Conservation (phyloP, 2,329 filamentous ascomycete species). For the Grosmannia penicillata region DNA sequence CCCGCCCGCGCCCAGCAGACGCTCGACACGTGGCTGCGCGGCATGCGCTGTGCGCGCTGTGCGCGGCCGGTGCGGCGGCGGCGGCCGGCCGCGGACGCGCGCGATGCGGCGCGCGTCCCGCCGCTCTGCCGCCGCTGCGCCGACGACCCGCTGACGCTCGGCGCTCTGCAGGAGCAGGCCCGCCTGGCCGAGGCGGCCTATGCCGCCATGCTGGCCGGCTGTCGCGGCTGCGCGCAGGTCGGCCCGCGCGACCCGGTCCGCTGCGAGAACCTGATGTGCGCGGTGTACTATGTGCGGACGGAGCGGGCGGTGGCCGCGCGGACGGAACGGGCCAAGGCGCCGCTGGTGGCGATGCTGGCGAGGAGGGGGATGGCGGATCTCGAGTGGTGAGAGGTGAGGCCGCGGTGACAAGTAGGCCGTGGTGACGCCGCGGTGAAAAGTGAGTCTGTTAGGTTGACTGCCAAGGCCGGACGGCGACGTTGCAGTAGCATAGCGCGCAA, state of each 20-base stretch:
- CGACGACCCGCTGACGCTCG: constrained; percentile 43
- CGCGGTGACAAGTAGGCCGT: too few relatives aligned
- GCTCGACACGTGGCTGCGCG: constrained; percentile 86
- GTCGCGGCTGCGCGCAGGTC: constrained; percentile 64
- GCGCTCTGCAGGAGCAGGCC: constrained; percentile 48
- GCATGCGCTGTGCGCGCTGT: constrained; percentile 67
- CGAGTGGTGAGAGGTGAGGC: too few relatives aligned
- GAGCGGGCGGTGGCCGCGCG: constrained; percentile 40
- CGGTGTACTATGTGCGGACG: constrained; percentile 71
- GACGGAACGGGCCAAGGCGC: constrained; percentile 23
- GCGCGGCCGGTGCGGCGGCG: constrained; percentile 30
- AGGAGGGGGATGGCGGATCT: constrained; percentile 16
- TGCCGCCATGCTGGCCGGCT: constrained; percentile 53
- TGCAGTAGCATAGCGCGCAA: too few relatives aligned
- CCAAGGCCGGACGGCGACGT: too few relatives aligned
- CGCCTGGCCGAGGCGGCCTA: constrained; percentile 48
- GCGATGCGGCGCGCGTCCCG: constrained; percentile 14
- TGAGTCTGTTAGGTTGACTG: too few relatives aligned
- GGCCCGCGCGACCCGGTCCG: constrained; percentile 61
- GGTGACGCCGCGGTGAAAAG: too few relatives aligned
- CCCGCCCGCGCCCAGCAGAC: constrained; percentile 41
- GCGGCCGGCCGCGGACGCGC: constrained; percentile 9
- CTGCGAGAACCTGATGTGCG: constrained; percentile 85
- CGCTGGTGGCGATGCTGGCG: constrained; percentile 19
- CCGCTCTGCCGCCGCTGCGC: constrained; percentile 45